Conservation (phyloP, 2,329 filamentous ascomycete genomes). For the Colletotrichum sp. region DNA sequence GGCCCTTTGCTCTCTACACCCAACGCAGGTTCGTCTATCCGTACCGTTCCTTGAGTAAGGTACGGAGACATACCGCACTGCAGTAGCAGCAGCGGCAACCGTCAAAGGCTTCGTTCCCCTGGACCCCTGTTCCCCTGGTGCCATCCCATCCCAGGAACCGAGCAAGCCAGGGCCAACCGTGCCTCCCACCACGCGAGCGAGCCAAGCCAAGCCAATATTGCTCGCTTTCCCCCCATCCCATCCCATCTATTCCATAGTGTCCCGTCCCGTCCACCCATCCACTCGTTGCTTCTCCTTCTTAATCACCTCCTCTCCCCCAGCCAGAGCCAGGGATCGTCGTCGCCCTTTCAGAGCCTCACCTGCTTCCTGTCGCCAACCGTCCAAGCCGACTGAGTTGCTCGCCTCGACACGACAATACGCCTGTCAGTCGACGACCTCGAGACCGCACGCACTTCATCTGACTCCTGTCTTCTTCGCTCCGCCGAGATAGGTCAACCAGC, state of each 20-base stretch:
- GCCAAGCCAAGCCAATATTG: conserved; percentile 18
- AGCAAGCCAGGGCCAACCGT: conserved; percentile 10
- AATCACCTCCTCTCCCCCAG: neutral
- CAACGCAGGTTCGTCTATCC: neutral
- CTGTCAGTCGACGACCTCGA: neutral
- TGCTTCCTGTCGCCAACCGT: neutral
- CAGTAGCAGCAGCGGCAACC: neutral
- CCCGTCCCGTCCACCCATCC: neutral
- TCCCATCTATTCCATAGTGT: neutral
- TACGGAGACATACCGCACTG: neutral
- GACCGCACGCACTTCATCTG: neutral
- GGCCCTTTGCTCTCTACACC: neutral
- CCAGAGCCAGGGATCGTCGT: conserved; percentile 3
- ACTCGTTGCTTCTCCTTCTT: neutral
- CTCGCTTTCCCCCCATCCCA: neutral
- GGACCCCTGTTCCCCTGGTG: neutral
- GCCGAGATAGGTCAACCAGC: neutral
- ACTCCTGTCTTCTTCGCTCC: neutral
- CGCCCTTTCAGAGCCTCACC: neutral
- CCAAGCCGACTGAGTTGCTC: neutral
- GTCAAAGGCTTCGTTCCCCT: neutral
- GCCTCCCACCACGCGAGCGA: conserved; percentile 1
- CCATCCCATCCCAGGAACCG: neutral
- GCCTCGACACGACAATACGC: neutral
- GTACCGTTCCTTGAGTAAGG: neutral